Evolutionary conservation across 257 asterid species (phyloP), one percentile per base, ranked within the genome.

Genomic region (Gentiana straminea): DNA sequence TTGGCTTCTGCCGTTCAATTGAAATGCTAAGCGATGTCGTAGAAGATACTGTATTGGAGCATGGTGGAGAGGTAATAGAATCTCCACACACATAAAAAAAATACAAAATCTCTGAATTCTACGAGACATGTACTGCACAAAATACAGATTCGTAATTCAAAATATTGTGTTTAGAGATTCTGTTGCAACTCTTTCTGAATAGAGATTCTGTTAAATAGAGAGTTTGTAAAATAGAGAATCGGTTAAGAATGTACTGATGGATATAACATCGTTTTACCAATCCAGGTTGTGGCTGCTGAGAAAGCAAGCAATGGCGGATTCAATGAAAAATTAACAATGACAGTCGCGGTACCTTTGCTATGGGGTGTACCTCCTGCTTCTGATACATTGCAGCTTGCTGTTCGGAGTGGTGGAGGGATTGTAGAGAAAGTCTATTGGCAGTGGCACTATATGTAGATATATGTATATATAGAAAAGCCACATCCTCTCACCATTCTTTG

Each of bases 301-400:
- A 92, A 83, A 75, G 95, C 80, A 7, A 79, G 70, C 72, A 75
- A 70, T 58, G 97, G 78, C 8, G 94, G 89, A 45, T 64, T 92
- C 80, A 86, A 88, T 12, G 99, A 92, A 71, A 88, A 83, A 79
- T 79, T 92, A 66, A 92, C 72, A 0, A 92, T 92, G 99, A 92
- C 85, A 1, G 95, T 92, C 9, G 93, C 95, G 5, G 99, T 88
- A 75, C 97, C 99, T 1, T 66, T 92, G 46, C 94, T 92, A 6
- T 92, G 99, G 99, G 99, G 99, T 13, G 89, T 88, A 46, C 98
- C 98, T 54, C 99, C 99, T 35, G 95, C 97, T 24, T 92, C 97
- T 0, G 99, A 92, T 57, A 92, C 91, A n/a, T 95, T 92, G 51
- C 95, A 71, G 61, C 70, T 92, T 59, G 99, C 99, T 1, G 97